Conservation (phyloP, 306 rosid genomes). For the Ammopiptanthus mongolicus region DNA sequence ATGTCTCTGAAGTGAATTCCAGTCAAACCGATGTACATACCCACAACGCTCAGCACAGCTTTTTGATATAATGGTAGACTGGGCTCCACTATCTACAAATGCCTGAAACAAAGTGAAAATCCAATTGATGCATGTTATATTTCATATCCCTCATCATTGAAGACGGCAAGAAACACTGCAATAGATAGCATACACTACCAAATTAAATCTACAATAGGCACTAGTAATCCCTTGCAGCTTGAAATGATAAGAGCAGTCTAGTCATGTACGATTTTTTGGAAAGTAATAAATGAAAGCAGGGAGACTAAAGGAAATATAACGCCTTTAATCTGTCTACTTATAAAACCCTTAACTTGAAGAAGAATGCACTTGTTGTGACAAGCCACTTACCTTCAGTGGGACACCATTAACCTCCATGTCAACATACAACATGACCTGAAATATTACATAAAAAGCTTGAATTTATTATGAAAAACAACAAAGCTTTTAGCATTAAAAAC, state of each 20-base stretch:
- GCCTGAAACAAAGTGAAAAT: slow-evolving; percentile 56
- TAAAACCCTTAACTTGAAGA: slow-evolving; percentile 15
- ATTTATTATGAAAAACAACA: neutral
- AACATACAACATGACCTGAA: slow-evolving; percentile 92
- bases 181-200: neutral
- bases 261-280: neutral
- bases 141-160: neutral
- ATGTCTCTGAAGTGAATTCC: slow-evolving; percentile 12
- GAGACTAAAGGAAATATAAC: neutral
- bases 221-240: neutral
- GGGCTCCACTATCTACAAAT: slow-evolving; percentile 99
- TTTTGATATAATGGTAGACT: slow-evolving; percentile 95
- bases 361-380: slow-evolving; percentile 3
- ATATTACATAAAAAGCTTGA: slow-evolving; percentile 9
- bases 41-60: slow-evolving; percentile 95
- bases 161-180: neutral
- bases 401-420: slow-evolving; percentile 99
- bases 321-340: neutral
- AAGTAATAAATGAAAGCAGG: slow-evolving; percentile 2
- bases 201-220: neutral
- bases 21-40: slow-evolving; percentile 48
- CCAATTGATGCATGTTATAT: slow-evolving; percentile 2
- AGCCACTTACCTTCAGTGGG: slow-evolving; percentile 71
- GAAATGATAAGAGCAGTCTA: neutral
- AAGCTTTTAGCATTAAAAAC: neutral